These are phyloP conservation scores for Paraphaeosphaeria sporulosa DNA, from an alignment of 2,329 filamentous ascomycete species.

Conservation along the genomic window DNA sequence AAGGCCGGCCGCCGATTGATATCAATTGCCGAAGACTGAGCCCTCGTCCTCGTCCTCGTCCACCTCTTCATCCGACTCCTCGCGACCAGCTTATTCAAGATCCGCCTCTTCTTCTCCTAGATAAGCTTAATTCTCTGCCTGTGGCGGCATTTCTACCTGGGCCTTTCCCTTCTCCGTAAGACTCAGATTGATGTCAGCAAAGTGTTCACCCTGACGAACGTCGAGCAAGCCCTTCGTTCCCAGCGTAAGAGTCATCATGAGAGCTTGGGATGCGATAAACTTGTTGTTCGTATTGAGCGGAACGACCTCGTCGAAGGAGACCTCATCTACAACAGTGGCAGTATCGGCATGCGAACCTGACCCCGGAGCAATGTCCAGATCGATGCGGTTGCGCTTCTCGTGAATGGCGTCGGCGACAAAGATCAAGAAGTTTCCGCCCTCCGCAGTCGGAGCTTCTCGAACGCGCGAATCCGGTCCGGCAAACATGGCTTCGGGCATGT, in stretches of 20 bases:
- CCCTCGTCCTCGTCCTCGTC: constrained; percentile 28
- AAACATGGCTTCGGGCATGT: constrained; percentile 17
- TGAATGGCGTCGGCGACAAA: constrained; percentile 62
- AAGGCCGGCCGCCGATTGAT: not conserved
- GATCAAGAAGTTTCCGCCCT: constrained; percentile 68
- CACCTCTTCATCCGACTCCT: constrained; percentile 13
- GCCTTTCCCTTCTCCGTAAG: constrained; percentile 32
- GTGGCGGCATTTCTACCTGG: constrained; percentile 23
- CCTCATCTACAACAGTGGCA: constrained; percentile 41
- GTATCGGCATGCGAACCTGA: constrained; percentile 42
- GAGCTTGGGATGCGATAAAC: constrained; percentile 67
- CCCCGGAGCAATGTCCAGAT: constrained; percentile 18
- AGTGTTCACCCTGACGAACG: constrained; percentile 65
- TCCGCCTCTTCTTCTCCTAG: constrained; percentile 7
- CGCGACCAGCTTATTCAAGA: constrained; percentile 21
- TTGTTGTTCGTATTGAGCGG: constrained; percentile 62
- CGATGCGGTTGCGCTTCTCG: constrained; percentile 34
- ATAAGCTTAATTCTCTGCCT: constrained; percentile 1
- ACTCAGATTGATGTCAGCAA: constrained; percentile 48
- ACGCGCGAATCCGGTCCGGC: constrained; percentile 51
- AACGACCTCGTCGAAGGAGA: constrained; percentile 75
- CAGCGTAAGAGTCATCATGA: constrained; percentile 50
- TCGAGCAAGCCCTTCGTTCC: constrained; percentile 67
- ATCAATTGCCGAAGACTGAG: constrained; percentile 33
- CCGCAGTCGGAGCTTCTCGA: constrained; percentile 62